These are phyloP conservation scores for Exidia glandulosa DNA, from an alignment of 768 basidiomycete genomes.

Conservation along the genomic window DNA sequence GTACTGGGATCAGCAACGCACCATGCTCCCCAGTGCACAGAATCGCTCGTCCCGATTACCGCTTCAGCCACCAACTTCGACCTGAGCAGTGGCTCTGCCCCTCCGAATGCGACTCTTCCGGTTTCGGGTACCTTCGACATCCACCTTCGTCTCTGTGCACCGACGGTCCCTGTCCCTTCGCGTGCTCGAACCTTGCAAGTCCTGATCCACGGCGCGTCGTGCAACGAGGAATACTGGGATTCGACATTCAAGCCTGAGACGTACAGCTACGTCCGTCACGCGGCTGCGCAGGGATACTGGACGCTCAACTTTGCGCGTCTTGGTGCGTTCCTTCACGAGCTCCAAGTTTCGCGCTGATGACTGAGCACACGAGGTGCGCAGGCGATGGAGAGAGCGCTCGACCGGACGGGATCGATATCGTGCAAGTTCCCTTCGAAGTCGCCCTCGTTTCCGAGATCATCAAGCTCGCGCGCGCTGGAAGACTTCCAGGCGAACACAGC, in stretches of 20 bases:
- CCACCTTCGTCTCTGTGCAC: background rate
- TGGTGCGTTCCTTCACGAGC: slow-evolving; percentile 2
- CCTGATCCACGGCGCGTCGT: background rate
- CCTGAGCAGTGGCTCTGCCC: background rate
- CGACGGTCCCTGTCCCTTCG: background rate
- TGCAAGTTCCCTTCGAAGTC: too few species aligned
- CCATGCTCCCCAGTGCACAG: background rate
- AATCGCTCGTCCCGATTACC: background rate
- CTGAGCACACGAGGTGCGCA: background rate
- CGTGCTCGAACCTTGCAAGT: background rate
- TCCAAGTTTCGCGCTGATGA: too few species aligned
- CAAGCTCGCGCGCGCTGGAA: background rate
- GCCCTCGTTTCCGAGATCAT: background rate
- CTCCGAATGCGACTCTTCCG: background rate
- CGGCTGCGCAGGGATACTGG: slow-evolving; percentile 6
- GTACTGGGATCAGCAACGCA: too few species aligned
- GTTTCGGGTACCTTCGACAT: background rate
- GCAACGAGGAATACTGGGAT: background rate
- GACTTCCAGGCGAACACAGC: background rate
- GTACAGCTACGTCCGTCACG: slow-evolving; percentile 9
- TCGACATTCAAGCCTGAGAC: background rate
- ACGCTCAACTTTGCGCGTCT: slow-evolving; percentile 12
- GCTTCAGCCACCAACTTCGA: background rate
- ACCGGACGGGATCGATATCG: too few species aligned
- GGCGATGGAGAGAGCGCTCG: background rate